Base-by-base conservation (phyloP, 2,329 filamentous ascomycete species). In the Passalora sequoiae region DNA sequence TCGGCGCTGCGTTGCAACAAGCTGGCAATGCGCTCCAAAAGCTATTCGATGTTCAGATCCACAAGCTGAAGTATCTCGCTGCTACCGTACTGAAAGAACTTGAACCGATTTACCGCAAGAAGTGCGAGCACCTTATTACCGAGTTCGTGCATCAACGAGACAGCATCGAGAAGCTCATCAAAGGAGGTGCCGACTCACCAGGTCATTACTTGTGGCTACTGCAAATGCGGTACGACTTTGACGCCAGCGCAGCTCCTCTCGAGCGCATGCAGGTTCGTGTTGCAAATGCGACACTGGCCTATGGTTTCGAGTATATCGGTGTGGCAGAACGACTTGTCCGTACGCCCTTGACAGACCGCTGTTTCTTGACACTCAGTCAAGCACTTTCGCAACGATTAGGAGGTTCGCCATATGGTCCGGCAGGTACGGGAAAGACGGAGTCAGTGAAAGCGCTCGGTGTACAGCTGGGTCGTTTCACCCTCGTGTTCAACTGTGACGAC, bases 401-500 rank as follows among this genome's bases (percentile, higher is more conserved):
- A 69, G 92, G 94, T 41, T 98, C 94, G 37, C 92, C 92, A 0
- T 98, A 98, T 60, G 92, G 92, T 39, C 92, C 92, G 54, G 92
- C 92, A 46, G 92, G 92, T 73, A 99, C 92, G 32, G 92, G 92
- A 65, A 99, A 99, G 70, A 99, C 92, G 0, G 92, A 99, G 64
- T 98, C 92, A 2, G 92, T 99, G 65, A 99, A 99, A 69, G 92
- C 92, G 15, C 77, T 99, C 19, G 94, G 92, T 73, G 78, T 98
- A 3, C 89, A 98, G 65, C 81, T 99, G 42, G 94, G 92, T 63
- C 83, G 94, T 47, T 99, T 98, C 66, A 98, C 94, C 1, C 79
- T 99, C 19, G 94, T 99, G 20, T 98, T 99, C 73, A 98, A 94
- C 67, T 99, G 92, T 71, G 92, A 99, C 63, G 92, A 98, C 68